Percentiles rank a stretch among this genome's conserved stretches.
Conservation (phyloP, 2,329 filamentous ascomycete species). For the Paecilomyces variotii region DNA sequence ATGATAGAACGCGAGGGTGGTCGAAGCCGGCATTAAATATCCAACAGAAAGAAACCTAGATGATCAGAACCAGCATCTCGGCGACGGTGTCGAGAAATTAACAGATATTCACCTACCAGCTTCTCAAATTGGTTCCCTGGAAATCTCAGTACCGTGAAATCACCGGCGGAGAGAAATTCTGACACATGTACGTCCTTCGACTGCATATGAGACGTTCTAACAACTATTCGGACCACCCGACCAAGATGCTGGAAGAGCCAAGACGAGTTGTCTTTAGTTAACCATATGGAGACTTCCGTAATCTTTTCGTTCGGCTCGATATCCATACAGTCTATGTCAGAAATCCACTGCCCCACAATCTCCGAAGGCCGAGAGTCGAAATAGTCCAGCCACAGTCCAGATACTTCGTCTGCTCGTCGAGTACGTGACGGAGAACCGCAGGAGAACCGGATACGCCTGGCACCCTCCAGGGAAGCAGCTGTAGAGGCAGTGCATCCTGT, state of each 20-base stretch:
- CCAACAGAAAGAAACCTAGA: too few relatives aligned
- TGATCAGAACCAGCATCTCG: too few relatives aligned
- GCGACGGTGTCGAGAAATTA: too few relatives aligned
- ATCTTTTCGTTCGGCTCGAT: neutral
- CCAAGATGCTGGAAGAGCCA: neutral
- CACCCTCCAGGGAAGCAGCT: neutral
- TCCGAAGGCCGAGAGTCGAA: neutral
- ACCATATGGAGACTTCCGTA: conserved; percentile 1
- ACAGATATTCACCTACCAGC: too few relatives aligned
- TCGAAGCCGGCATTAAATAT: too few relatives aligned
- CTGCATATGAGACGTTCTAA: conserved; percentile 1
- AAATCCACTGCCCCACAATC: conserved; percentile 4
- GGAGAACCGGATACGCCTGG: neutral
- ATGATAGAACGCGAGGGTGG: too few relatives aligned
- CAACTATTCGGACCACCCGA: conserved; percentile 1
- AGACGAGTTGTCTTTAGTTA: neutral
- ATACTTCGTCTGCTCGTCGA: neutral
- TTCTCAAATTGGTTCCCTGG: too few relatives aligned
- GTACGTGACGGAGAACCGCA: neutral
- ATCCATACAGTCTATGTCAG: neutral
- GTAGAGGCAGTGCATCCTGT: neutral
- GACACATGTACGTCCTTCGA: neutral
- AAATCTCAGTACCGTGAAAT: too few relatives aligned
- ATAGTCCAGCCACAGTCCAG: neutral
- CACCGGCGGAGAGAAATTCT: neutral